These are phyloP conservation scores for Knufia fluminis DNA, from an alignment of 2,329 filamentous ascomycete genomes.

Conservation along the genomic window DNA sequence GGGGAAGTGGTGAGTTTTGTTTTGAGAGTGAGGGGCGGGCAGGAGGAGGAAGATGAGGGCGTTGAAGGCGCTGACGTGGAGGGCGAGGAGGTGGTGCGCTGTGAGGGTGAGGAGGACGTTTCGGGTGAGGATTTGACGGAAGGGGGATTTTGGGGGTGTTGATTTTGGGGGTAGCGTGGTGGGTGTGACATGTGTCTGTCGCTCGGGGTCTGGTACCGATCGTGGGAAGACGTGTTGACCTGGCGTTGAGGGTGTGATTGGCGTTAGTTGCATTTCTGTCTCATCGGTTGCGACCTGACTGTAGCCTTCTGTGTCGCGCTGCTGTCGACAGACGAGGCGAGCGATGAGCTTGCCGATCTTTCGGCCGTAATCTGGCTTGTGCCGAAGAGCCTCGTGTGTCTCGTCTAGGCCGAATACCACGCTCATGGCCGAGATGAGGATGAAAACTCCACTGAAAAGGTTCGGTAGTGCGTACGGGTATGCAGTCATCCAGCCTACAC, in stretches of 20 bases:
- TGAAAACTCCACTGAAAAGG: slow-evolving; percentile 53
- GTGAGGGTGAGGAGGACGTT: slow-evolving; percentile 51
- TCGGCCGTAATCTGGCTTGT: slow-evolving; percentile 34
- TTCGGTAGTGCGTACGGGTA: slow-evolving; percentile 65
- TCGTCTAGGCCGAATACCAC: slow-evolving; percentile 61
- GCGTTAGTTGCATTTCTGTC: slow-evolving; percentile 21
- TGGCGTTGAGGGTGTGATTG: background rate
- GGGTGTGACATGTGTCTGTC: background rate
- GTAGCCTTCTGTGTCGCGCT: slow-evolving; percentile 26
- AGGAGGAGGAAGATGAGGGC: slow-evolving; percentile 69
- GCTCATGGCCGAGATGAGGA: slow-evolving; percentile 45
- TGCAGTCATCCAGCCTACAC: slow-evolving; percentile 53
- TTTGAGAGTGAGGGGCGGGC: slow-evolving; percentile 54
- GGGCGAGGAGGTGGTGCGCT: slow-evolving; percentile 59
- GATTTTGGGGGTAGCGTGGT: slow-evolving; percentile 23
- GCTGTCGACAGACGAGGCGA: slow-evolving; percentile 23
- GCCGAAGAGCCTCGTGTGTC: slow-evolving; percentile 32
- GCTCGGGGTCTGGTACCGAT: slow-evolving; percentile 5
- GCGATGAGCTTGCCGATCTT: slow-evolving; percentile 30
- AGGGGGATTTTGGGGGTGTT: slow-evolving; percentile 29
- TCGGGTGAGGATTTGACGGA: slow-evolving; percentile 44
- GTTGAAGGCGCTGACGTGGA: slow-evolving; percentile 68
- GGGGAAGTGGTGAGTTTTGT: slow-evolving; percentile 21
- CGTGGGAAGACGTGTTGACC: background rate
- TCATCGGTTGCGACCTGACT: slow-evolving; percentile 26